phyloP scores from a whole-genome alignment of 345 rosid species.

The Hypericum perforatum region DNA sequence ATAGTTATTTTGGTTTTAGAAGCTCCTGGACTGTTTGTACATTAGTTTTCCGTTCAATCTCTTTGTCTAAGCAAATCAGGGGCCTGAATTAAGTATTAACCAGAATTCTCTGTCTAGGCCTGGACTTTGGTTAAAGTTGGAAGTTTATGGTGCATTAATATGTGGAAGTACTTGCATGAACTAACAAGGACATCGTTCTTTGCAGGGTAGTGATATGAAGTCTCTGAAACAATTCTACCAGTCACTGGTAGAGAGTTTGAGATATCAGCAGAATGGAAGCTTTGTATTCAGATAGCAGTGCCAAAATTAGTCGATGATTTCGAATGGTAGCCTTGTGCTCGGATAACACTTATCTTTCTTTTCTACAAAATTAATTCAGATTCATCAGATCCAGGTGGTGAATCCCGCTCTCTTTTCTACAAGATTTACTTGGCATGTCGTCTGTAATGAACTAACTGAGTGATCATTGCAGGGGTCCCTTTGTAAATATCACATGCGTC shows the following conservation, averaged over 20 bases:
- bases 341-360: not conserved
- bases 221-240: constrained; percentile 59
- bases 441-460: constrained; percentile 4
- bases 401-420: not conserved
- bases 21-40: no score
- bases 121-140: no score
- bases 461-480: constrained; percentile 23
- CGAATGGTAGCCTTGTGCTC: not conserved
- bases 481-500: constrained; percentile 25
- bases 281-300: constrained; percentile 77
- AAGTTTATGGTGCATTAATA: no score
- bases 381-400: constrained; percentile 4
- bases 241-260: constrained; percentile 56
- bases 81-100: no score
- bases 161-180: no score
- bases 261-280: constrained; percentile 69
- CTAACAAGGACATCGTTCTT: not conserved
- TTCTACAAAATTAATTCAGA: constrained; percentile 6
- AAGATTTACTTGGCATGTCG: not conserved
- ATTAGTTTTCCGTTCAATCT: no score
- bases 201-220: constrained; percentile 67
- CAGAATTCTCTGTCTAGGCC: no score
- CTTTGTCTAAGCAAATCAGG: no score
- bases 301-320: not conserved
- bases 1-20: no score